phyloP scores from a whole-genome alignment of 345 rosid species.

The Camelina sativa region DNA sequence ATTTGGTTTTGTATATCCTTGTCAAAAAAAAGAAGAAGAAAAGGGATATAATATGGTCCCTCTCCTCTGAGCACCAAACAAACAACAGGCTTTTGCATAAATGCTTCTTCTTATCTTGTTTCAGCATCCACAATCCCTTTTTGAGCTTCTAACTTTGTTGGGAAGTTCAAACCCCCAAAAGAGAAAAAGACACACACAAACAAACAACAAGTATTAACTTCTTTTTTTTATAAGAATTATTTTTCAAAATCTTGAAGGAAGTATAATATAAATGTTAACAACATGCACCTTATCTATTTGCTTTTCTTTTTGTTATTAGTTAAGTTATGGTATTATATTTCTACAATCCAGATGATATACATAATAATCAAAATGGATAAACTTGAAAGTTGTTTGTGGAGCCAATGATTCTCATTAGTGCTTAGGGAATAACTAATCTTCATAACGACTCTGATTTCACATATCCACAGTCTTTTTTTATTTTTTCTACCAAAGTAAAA shows the following conservation, averaged over 20 bases:
- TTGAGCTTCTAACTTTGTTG: conserved; percentile 44
- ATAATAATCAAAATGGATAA: not conserved
- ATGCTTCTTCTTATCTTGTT: conserved; percentile 41
- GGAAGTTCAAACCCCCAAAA: conserved; percentile 36
- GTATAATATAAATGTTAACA: not conserved
- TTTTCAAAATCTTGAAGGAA: not conserved
- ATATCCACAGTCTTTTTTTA: not conserved
- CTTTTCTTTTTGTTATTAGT: too few relatives aligned
- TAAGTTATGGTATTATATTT: not conserved
- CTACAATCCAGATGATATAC: not conserved
- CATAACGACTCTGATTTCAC: not conserved
- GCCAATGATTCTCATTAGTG: not conserved
- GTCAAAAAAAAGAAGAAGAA: conserved; percentile 19
- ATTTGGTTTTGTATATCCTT: conserved; percentile 8
- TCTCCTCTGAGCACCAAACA: conserved; percentile 32
- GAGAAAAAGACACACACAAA: conserved; percentile 44
- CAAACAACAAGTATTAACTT: conserved; percentile 32
- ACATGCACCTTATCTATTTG: not conserved
- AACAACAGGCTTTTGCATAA: conserved; percentile 43
- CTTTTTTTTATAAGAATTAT: not conserved
- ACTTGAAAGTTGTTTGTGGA: not conserved
- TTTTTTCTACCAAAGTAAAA: not conserved
- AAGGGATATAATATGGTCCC: conserved; percentile 36
- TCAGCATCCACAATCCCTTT: conserved; percentile 34
- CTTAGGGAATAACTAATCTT: too few relatives aligned